phyloP scores from a whole-genome alignment of 257 asterid species.

The Solanum rostratum region DNA sequence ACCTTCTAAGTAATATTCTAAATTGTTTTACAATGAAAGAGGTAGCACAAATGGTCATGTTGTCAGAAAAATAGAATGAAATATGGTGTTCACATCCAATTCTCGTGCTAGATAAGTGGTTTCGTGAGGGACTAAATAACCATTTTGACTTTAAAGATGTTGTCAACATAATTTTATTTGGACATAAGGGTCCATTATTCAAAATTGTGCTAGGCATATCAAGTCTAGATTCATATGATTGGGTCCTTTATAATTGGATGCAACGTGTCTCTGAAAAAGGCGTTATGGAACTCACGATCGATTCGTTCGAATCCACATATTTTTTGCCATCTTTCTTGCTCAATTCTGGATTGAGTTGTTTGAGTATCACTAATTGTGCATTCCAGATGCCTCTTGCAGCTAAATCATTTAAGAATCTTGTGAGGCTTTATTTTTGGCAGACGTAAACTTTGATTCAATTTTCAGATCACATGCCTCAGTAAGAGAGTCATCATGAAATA shows the following conservation, averaged over 20 bases:
- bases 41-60: background rate
- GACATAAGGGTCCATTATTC: no score
- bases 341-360: background rate
- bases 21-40: background rate
- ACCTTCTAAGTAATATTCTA: no score
- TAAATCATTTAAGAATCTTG: background rate
- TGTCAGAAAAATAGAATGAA: background rate
- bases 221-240: background rate
- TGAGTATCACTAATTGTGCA: background rate
- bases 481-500: no score
- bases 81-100: background rate
- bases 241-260: background rate
- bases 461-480: no score
- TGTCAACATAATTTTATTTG: no score
- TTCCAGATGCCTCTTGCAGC: background rate
- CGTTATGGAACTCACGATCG: background rate
- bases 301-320: background rate
- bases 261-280: background rate
- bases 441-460: background rate
- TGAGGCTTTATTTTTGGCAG: background rate
- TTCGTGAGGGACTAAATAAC: no score
- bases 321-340: background rate
- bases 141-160: no score
- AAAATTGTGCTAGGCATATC: background rate
- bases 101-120: background rate